These are phyloP conservation scores for Moesziomyces globuligerus DNA, from an alignment of 1,284 basidiomycete species.

Conservation along the genomic window DNA sequence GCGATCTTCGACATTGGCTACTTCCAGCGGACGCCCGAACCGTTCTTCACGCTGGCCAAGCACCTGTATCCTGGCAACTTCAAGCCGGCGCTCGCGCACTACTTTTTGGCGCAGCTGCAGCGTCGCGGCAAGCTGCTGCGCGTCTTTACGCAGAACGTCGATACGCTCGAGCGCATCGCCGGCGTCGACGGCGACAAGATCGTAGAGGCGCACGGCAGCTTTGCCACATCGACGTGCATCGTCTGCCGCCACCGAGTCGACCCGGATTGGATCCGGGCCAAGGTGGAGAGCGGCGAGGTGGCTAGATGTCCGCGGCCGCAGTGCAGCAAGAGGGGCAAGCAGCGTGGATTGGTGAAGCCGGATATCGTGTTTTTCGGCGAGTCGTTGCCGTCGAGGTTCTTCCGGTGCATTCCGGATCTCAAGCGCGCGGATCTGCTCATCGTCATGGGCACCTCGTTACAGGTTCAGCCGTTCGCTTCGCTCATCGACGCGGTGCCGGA, in stretches of 20 bases:
- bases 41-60: conserved; percentile 71
- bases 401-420: conserved; percentile 67
- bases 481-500: conserved; percentile 69
- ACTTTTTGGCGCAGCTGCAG: conserved; percentile 83
- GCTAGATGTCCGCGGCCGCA: conserved; percentile 52
- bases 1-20: conserved; percentile 72
- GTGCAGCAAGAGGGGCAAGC: conserved; percentile 24
- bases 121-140: conserved; percentile 76
- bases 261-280: conserved; percentile 51
- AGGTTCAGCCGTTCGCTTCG: conserved; percentile 73
- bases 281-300: conserved; percentile 51
- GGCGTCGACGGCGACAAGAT: conserved; percentile 80
- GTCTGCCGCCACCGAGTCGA: conserved; percentile 50
- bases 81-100: conserved; percentile 87
- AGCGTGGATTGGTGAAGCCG: conserved; percentile 60
- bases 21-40: conserved; percentile 67
- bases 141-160: conserved; percentile 83
- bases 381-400: conserved; percentile 60
- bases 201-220: conserved; percentile 91
- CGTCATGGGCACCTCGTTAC: conserved; percentile 90
- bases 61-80: conserved; percentile 90
- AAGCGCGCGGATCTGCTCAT: conserved; percentile 82
- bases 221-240: conserved; percentile 59
- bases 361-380: conserved; percentile 68
- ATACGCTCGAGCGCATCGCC: conserved; percentile 87